Percentiles rank a stretch among this genome's conserved stretches.
Conservation (phyloP, 108 stramenopile genomes). For the Mayamaea pseudoterrestris region DNA sequence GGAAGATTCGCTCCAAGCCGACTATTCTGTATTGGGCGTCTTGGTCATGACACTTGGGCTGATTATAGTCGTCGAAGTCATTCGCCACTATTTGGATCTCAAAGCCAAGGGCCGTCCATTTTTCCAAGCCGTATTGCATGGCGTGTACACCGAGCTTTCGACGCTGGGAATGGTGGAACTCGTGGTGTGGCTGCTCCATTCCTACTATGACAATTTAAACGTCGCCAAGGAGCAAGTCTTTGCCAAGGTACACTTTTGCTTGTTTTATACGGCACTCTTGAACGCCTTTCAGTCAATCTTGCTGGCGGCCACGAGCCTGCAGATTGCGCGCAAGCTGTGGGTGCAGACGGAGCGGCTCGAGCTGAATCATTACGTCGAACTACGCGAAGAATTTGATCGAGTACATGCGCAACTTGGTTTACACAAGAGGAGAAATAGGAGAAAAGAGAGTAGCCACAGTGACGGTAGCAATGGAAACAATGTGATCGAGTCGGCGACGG, state of each 20-base stretch:
- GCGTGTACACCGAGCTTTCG: conserved; percentile 66
- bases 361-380: conserved; percentile 79
- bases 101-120: conserved; percentile 51
- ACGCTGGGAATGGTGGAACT: conserved; percentile 70
- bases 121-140: conserved; percentile 55
- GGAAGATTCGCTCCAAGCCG: conserved; percentile 2
- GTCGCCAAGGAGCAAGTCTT: conserved; percentile 51
- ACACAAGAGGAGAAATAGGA: too few species aligned
- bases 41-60: conserved; percentile 51
- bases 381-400: conserved; percentile 76
- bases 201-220: conserved; percentile 36
- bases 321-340: conserved; percentile 54
- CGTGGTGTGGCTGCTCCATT: conserved; percentile 44
- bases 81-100: conserved; percentile 52
- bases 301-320: conserved; percentile 32
- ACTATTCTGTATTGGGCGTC: conserved; percentile 42
- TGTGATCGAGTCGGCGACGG: neutral
- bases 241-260: conserved; percentile 79
- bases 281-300: conserved; percentile 68
- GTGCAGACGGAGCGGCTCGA: conserved; percentile 71
- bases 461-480: too few species aligned
- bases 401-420: conserved; percentile 5
- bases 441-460: too few species aligned
- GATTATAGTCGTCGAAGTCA: conserved; percentile 52
- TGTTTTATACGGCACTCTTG: conserved; percentile 79